These are phyloP conservation scores for Cryomyces minteri DNA, from an alignment of 495 filamentous ascomycete genomes.

Conservation along the genomic window DNA sequence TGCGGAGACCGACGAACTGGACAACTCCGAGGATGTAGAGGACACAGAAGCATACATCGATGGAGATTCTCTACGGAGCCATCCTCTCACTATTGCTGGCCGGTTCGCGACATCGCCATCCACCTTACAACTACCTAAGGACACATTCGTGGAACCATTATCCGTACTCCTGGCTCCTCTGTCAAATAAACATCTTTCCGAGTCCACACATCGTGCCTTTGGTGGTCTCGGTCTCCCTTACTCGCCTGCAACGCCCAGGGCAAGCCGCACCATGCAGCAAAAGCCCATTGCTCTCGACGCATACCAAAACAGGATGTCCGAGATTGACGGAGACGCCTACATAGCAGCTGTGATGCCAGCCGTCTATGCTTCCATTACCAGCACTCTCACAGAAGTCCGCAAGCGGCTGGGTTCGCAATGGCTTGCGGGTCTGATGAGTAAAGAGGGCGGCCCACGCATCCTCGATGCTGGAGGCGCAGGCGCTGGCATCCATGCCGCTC, in stretches of 20 bases:
- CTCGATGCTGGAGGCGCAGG: conserved; percentile 78
- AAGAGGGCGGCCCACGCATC: conserved; percentile 53
- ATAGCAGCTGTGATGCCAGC: conserved; percentile 64
- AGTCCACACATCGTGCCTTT: conserved; percentile 48
- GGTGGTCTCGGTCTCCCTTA: conserved; percentile 58
- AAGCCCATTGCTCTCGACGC: conserved; percentile 51
- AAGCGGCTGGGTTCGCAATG: conserved; percentile 69
- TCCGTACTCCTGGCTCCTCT: conserved; percentile 37
- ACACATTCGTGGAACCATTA: conserved; percentile 47
- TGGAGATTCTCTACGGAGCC: conserved; percentile 29
- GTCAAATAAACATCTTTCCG: conserved; percentile 46
- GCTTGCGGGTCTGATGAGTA: conserved; percentile 47
- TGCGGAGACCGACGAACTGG: conserved; percentile 9
- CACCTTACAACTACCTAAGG: conserved; percentile 51
- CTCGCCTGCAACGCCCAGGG: conserved; percentile 40
- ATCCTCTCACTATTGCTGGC: conserved; percentile 38
- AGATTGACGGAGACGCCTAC: conserved; percentile 78
- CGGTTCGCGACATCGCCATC: conserved; percentile 46
- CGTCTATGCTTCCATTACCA: conserved; percentile 55
- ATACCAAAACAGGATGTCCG: conserved; percentile 50
- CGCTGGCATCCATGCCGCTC: conserved; percentile 70
- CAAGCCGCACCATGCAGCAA: conserved; percentile 35
- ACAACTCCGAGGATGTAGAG: conserved; percentile 15
- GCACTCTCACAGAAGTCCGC: conserved; percentile 62
- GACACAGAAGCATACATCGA: conserved; percentile 18